A percentile compares a stretch with the other conserved stretches of the same genome.
Conservation (phyloP, 75 land plant genomes). For the Chamaecyparis obtusa region DNA sequence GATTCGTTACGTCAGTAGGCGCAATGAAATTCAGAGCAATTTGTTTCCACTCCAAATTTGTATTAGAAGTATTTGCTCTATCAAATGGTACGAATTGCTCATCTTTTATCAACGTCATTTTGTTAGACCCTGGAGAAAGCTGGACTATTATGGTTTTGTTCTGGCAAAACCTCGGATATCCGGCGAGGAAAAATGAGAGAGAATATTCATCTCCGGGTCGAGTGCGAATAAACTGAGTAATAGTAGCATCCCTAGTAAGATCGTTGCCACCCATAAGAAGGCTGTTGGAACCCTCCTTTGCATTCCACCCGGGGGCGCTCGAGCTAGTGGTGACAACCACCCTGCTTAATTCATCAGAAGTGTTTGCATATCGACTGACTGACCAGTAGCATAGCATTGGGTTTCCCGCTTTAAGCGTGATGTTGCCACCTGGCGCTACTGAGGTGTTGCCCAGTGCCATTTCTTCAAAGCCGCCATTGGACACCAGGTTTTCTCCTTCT, state of each 20-base stretch:
- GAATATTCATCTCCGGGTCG: background rate
- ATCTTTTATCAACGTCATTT: background rate
- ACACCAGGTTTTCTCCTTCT: background rate
- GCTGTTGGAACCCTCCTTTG: background rate
- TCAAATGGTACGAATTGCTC: background rate
- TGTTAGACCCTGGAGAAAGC: background rate
- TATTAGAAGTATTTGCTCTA: background rate
- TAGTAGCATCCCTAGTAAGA: background rate
- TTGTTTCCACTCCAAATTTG: background rate
- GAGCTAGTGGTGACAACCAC: background rate
- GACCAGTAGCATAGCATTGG: background rate
- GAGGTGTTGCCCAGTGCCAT: background rate
- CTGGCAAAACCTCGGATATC: background rate
- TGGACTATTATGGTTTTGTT: background rate
- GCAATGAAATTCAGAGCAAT: background rate
- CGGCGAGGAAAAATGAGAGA: background rate
- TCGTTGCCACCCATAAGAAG: background rate
- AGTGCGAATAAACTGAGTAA: background rate
- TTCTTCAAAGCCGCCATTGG: background rate
- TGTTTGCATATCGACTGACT: background rate
- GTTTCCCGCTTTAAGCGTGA: background rate
- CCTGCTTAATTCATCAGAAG: background rate
- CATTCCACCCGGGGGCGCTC: background rate
- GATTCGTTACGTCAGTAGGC: background rate
- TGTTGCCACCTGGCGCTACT: background rate